Conservation (phyloP, 257 asterid genomes). For the Salvia splendens region DNA sequence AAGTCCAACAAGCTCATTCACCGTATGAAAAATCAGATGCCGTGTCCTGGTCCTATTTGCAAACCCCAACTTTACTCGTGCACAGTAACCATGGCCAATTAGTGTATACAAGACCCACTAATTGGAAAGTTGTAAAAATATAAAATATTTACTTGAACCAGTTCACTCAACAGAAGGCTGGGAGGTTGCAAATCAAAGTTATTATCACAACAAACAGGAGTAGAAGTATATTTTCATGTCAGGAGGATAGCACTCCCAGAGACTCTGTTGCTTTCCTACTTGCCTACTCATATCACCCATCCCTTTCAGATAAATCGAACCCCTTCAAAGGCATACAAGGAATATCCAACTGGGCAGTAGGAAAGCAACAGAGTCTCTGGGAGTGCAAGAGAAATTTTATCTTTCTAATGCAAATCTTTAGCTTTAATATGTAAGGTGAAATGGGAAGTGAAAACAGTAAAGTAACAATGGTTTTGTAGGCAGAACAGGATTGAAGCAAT, state of each 20-base stretch:
- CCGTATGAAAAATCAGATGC: not conserved
- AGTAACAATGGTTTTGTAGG: not conserved
- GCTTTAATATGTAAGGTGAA: not conserved
- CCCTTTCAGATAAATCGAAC: conserved; percentile 10
- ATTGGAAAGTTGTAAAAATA: conserved; percentile 1
- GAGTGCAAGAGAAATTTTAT: not conserved
- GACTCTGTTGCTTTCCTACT: too few relatives aligned
- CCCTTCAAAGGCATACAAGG: conserved; percentile 9
- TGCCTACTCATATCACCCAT: too few relatives aligned
- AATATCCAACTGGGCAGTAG: not conserved
- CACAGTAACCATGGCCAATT: conserved; percentile 17
- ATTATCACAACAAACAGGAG: not conserved
- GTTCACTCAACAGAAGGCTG: conserved; percentile 9
- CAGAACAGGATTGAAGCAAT: conserved; percentile 2
- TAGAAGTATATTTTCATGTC: conserved; percentile 9
- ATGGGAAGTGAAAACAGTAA: too few relatives aligned
- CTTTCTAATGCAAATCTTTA: conserved; percentile 13
- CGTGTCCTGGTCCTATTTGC: not conserved
- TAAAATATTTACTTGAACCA: not conserved
- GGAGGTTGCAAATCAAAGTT: not conserved
- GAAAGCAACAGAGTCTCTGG: not conserved
- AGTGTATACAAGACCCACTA: conserved; percentile 9
- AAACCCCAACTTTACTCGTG: conserved; percentile 3
- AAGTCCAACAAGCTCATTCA: too few relatives aligned
- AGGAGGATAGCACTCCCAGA: too few relatives aligned